Evolutionary conservation across 495 filamentous ascomycete species (phyloP).

Genomic region (Melanomma pulvis-pyrius): DNA sequence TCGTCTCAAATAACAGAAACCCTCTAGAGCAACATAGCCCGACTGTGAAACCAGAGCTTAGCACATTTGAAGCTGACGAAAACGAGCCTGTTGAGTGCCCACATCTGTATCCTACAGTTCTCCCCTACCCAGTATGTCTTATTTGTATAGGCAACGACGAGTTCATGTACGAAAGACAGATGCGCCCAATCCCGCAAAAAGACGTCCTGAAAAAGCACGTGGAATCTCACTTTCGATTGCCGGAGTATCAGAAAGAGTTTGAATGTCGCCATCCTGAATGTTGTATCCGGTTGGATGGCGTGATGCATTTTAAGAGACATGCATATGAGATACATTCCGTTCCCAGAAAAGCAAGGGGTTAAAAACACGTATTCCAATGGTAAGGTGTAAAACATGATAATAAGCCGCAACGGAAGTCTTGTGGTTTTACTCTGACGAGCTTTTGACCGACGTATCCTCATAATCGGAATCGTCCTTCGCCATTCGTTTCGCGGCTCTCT

Average conservation of each 20-base stretch:
- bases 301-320: slow-evolving; percentile 23
- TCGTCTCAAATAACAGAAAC: no score
- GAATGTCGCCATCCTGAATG: slow-evolving; percentile 14
- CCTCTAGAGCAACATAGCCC: no score
- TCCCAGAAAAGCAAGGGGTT: no score
- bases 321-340: slow-evolving; percentile 13
- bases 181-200: slow-evolving; percentile 9
- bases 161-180: slow-evolving; percentile 2
- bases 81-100: no score
- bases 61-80: no score
- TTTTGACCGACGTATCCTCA: slow-evolving; percentile 7
- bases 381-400: no score
- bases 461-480: slow-evolving; percentile 18
- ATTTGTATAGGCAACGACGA: slow-evolving; percentile 17
- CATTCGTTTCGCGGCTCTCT: no score
- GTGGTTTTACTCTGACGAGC: slow-evolving; percentile 10
- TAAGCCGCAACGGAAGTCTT: no score
- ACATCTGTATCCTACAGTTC: slow-evolving; percentile 8
- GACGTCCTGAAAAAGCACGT: slow-evolving; percentile 25
- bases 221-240: slow-evolving; percentile 5
- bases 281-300: background rate
- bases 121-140: slow-evolving; percentile 17
- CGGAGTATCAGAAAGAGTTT: slow-evolving; percentile 16
- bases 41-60: no score
- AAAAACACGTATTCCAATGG: no score